Evolutionary conservation across 2,329 filamentous ascomycete genomes (phyloP), one percentile per base, ranked within the genome.

Genomic region (Diaporthe citriasiana): DNA sequence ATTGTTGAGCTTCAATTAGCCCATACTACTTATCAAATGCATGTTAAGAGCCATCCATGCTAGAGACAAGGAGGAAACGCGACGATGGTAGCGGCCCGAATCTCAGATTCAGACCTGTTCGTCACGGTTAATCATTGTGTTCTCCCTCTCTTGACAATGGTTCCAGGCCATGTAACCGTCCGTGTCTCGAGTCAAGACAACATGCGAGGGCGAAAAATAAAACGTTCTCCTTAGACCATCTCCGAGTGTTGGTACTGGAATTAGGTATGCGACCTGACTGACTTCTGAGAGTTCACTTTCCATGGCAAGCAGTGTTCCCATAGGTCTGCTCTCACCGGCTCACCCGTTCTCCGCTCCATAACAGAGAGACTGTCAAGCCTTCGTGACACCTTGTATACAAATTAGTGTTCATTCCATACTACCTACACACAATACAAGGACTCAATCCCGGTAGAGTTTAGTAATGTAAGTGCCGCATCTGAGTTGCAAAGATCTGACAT

Each of bases 141-240:
- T 7, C 15, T 17, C 10, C 22, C 33, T 35, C 19, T 38, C 27
- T 35, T 33, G 35, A 12, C 35, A 59, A 17, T 42, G 56, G 35
- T 59, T 42, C 42, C 56, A 59, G 35, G 56, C 56, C 35, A 42
- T 59, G 35, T 40, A 25, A 59, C 56, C 56, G 13, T 40, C 56
- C 19, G 35, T 59, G 35, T 42, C 56, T 59, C 35, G 35, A 59
- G 33, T 59, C 35, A 25, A 59, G 56, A 40, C 35, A 25, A 17
- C 22, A 59, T 15, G 35, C n/a, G 22, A 38, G 15, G 22, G 55
- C 33, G 5, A 22, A 40, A 59, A 27, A 25, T 15, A 15, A 42
- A 15, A 19, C 19, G 2, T 59, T 5, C 22, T 17, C 27, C 33
- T 8, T 19, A 12, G 22, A 9, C n/a, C 4, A 17, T 19, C 12